These are phyloP conservation scores for Globisporangium spiculum DNA, from an alignment of 352 stramenopile genomes.

Conservation along the genomic window DNA sequence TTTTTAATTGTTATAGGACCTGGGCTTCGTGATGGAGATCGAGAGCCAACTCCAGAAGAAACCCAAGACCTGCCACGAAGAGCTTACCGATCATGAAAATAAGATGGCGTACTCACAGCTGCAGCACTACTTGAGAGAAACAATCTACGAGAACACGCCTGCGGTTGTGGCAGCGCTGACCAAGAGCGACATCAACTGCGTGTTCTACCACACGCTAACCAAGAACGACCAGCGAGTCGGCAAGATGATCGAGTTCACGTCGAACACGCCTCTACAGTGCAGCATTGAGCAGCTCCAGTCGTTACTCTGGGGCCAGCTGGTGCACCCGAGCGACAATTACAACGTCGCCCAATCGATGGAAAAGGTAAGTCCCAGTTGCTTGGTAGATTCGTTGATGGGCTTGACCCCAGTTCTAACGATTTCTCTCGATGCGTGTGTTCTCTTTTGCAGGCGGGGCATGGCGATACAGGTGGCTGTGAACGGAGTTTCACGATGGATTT, in stretches of 20 bases:
- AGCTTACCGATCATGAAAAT: not conserved
- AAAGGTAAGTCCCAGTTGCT: not conserved
- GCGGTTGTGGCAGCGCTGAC: not conserved
- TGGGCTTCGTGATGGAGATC: constrained; percentile 10
- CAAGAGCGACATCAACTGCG: not conserved
- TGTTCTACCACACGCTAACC: constrained; percentile 4
- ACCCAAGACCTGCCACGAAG: not conserved
- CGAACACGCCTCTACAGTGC: constrained; percentile 6
- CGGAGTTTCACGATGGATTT: not conserved
- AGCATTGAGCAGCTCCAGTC: not conserved
- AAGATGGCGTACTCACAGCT: not conserved
- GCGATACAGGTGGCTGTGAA: not conserved
- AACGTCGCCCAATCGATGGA: not conserved
- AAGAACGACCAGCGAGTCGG: constrained; percentile 4
- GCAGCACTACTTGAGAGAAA: not conserved
- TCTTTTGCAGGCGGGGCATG: not conserved
- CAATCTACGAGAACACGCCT: not conserved
- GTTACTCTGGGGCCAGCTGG: not conserved
- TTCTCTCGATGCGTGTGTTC: not conserved
- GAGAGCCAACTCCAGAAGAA: constrained; percentile 5
- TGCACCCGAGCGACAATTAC: not conserved
- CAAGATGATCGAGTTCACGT: constrained; percentile 10
- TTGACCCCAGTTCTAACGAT: not conserved
- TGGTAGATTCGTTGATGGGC: not conserved
- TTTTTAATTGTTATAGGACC: not conserved